Percentiles rank a stretch among this genome's conserved stretches.
Evolutionary conservation across 768 basidiomycete species (phyloP).

Genomic region (Boletus rubropictus): DNA sequence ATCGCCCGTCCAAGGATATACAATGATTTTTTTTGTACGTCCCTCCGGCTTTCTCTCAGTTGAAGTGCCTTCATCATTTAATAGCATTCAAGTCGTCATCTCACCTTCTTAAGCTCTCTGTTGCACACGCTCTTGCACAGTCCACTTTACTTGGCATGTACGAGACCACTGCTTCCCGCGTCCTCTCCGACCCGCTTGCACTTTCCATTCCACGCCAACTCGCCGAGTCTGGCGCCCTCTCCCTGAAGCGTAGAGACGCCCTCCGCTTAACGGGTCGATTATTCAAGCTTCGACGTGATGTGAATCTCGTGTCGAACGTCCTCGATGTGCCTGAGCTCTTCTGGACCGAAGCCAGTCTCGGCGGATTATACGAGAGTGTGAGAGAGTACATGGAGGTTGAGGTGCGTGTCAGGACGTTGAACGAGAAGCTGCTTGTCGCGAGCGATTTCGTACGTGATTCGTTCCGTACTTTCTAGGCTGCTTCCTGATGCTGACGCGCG

Average conservation of each 20-base stretch:
- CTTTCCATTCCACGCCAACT: slow-evolving; percentile 81
- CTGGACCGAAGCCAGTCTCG: slow-evolving; percentile 89
- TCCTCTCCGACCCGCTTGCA: slow-evolving; percentile 72
- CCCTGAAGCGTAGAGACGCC: slow-evolving; percentile 73
- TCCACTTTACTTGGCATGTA: slow-evolving; percentile 88
- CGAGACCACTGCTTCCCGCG: slow-evolving; percentile 70
- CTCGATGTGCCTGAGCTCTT: slow-evolving; percentile 92
- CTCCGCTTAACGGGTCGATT: slow-evolving; percentile 79
- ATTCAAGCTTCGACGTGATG: slow-evolving; percentile 83
- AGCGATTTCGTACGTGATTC: slow-evolving; percentile 71
- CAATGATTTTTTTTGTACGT: slow-evolving; percentile 92
- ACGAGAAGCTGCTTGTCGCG: slow-evolving; percentile 82
- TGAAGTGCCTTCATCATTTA: neutral
- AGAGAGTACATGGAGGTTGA: slow-evolving; percentile 93
- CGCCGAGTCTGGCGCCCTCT: slow-evolving; percentile 68
- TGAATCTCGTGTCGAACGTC: slow-evolving; percentile 89
- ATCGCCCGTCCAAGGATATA: slow-evolving; percentile 88
- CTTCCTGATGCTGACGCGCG: neutral
- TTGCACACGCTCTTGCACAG: slow-evolving; percentile 91
- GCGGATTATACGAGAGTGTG: slow-evolving; percentile 86
- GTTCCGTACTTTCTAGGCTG: neutral
- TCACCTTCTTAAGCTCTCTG: slow-evolving; percentile 85
- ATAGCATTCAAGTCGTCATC: slow-evolving; percentile 88
- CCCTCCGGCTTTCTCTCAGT: neutral
- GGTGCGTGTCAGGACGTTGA: slow-evolving; percentile 73